Evolutionary conservation across 1,284 basidiomycete genomes (phyloP).

Genomic region (Apiotrichum brassicae): DNA sequence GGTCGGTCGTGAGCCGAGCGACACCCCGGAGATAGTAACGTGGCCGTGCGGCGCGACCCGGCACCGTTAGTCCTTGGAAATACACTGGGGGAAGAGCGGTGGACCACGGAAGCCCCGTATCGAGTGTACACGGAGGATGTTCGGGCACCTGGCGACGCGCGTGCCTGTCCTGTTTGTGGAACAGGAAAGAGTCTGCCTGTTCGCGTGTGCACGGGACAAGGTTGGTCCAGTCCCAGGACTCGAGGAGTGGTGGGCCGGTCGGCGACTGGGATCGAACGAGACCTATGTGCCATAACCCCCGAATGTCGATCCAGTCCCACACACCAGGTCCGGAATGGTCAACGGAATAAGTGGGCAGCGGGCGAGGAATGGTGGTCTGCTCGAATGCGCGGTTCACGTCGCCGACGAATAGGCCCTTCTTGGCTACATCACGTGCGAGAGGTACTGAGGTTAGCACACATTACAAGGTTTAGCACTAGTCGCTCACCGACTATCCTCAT

Average conservation of each 20-base stretch:
- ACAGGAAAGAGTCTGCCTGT: neutral
- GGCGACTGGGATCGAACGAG: neutral
- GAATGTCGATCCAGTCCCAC: slow-evolving; percentile 1
- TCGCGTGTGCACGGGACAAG: neutral
- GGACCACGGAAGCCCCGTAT: slow-evolving; percentile 25
- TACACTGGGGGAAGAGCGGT: slow-evolving; percentile 29
- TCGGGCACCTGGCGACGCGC: too few species aligned
- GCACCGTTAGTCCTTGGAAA: slow-evolving; percentile 26
- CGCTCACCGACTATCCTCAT: neutral
- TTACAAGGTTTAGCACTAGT: too few species aligned
- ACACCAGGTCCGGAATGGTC: too few species aligned
- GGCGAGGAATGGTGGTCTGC: too few species aligned
- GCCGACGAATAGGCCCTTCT: neutral
- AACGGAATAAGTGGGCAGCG: too few species aligned
- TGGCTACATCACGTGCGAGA: neutral
- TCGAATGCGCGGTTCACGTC: neutral
- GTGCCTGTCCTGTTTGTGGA: neutral
- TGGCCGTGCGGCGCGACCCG: neutral
- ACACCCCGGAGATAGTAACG: slow-evolving; percentile 7
- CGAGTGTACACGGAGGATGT: neutral
- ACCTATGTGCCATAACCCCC: neutral
- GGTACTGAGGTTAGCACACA: neutral
- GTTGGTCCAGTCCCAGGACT: neutral
- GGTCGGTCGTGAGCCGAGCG: slow-evolving; percentile 38
- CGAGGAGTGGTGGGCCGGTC: neutral